Conservation (phyloP, 2,329 filamentous ascomycete species). For the Fragosphaeria purpurea region DNA sequence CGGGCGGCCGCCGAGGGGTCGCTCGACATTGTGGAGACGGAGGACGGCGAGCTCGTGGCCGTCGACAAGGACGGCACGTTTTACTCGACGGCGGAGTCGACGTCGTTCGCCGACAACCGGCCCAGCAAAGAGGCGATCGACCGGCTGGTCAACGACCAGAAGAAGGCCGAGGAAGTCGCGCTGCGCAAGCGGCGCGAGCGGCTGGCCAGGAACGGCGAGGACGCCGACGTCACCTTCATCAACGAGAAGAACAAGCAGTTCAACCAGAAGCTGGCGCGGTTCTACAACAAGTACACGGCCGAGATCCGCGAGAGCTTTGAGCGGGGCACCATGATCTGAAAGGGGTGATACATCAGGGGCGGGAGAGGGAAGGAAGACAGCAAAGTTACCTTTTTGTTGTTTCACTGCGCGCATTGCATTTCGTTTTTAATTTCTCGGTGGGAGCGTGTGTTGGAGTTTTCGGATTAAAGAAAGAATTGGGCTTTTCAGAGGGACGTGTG, state of each 20-base stretch:
- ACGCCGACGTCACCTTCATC: slow-evolving; percentile 93
- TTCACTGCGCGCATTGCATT: neutral
- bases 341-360: neutral
- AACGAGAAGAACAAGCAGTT: slow-evolving; percentile 99
- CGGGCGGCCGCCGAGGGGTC: slow-evolving; percentile 74
- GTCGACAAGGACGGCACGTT: slow-evolving; percentile 86
- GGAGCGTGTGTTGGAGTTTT: no score
- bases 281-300: slow-evolving; percentile 97
- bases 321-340: slow-evolving; percentile 85
- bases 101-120: slow-evolving; percentile 72
- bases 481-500: no score
- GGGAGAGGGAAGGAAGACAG: neutral
- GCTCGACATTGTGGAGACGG: slow-evolving; percentile 90
- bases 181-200: slow-evolving; percentile 79
- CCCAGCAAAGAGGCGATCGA: slow-evolving; percentile 83
- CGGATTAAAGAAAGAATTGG: no score
- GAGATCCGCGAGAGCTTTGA: slow-evolving; percentile 98
- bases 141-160: slow-evolving; percentile 72
- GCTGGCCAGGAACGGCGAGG: slow-evolving; percentile 67
- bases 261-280: slow-evolving; percentile 90
- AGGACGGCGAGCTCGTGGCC: slow-evolving; percentile 85
- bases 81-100: slow-evolving; percentile 79
- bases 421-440: no score
- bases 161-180: slow-evolving; percentile 77
- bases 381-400: neutral